phyloP scores from a whole-genome alignment of 345 rosid genomes.

The Salix purpurea region DNA sequence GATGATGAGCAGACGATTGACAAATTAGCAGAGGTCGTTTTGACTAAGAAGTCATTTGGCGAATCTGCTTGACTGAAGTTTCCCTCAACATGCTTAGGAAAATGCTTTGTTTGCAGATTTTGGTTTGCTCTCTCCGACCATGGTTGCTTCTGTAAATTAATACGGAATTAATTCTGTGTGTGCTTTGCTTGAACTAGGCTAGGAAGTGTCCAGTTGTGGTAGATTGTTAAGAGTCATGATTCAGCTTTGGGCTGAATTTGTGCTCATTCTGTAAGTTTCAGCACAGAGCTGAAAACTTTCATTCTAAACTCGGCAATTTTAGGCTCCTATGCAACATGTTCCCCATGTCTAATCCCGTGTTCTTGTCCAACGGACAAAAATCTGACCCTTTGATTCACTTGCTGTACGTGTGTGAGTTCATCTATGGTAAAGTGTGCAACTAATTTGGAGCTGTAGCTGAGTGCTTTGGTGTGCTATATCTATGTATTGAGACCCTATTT shows the following conservation, averaged over 20 bases:
- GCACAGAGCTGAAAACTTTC: slow-evolving; percentile 10
- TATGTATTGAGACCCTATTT: too few relatives aligned
- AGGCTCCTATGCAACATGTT: slow-evolving; percentile 3
- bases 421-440: background rate
- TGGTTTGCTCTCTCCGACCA: slow-evolving; percentile 17
- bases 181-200: slow-evolving; percentile 28
- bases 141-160: slow-evolving; percentile 51
- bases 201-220: slow-evolving; percentile 17
- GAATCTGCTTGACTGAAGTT: slow-evolving; percentile 20
- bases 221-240: slow-evolving; percentile 34
- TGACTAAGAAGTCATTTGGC: slow-evolving; percentile 14
- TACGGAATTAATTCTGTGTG: slow-evolving; percentile 23
- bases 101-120: slow-evolving; percentile 18
- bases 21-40: slow-evolving; percentile 14
- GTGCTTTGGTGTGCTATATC: background rate
- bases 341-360: slow-evolving; percentile 14
- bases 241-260: slow-evolving; percentile 76
- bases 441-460: background rate
- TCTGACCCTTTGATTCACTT: background rate
- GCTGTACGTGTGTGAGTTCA: background rate
- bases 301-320: slow-evolving; percentile 16
- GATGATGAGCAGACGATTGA: slow-evolving; percentile 33
- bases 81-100: slow-evolving; percentile 1
- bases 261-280: slow-evolving; percentile 21
- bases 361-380: background rate